Evolutionary conservation across 1,139 yeast species (phyloP).

Genomic region (Magnusiomyces paraingens): DNA sequence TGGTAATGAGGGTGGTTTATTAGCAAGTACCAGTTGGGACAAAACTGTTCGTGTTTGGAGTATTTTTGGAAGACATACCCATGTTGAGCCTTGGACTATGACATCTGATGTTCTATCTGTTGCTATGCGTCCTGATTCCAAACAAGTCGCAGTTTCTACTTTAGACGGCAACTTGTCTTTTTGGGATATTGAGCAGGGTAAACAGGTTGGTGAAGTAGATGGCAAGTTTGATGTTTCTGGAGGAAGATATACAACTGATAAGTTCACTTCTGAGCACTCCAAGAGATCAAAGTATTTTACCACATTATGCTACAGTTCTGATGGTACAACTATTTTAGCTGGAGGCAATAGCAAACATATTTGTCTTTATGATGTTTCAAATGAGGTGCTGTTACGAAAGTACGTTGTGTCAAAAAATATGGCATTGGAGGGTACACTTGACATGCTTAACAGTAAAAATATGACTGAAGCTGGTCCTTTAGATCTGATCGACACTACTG

Average conservation of each 20-base stretch:
- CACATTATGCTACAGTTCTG: conserved; percentile 77
- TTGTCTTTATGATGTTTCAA: conserved; percentile 82
- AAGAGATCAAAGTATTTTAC: conserved; percentile 80
- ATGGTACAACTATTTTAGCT: conserved; percentile 80
- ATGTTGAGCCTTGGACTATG: conserved; percentile 85
- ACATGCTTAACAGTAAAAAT: conserved; percentile 67
- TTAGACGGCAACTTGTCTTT: conserved; percentile 81
- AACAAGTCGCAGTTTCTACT: conserved; percentile 81
- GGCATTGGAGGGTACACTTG: conserved; percentile 85
- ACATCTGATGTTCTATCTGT: conserved; percentile 80
- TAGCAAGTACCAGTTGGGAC: conserved; percentile 97
- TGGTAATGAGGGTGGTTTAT: conserved; percentile 64
- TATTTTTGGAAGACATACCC: conserved; percentile 69
- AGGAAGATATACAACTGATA: conserved; percentile 81
- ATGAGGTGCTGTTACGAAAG: conserved; percentile 76
- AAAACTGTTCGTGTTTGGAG: conserved; percentile 91
- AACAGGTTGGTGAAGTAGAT: conserved; percentile 77
- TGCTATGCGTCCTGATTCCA: conserved; percentile 86
- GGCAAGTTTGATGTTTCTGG: conserved; percentile 78
- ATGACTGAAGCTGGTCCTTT: conserved; percentile 87
- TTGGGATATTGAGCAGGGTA: conserved; percentile 78
- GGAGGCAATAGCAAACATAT: conserved; percentile 92
- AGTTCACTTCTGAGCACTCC: conserved; percentile 74
- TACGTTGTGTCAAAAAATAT: conserved; percentile 83
- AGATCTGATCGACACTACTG: conserved; percentile 75